Conservation (phyloP, 2,329 filamentous ascomycete genomes). For the Rhynchosporium agropyri region DNA sequence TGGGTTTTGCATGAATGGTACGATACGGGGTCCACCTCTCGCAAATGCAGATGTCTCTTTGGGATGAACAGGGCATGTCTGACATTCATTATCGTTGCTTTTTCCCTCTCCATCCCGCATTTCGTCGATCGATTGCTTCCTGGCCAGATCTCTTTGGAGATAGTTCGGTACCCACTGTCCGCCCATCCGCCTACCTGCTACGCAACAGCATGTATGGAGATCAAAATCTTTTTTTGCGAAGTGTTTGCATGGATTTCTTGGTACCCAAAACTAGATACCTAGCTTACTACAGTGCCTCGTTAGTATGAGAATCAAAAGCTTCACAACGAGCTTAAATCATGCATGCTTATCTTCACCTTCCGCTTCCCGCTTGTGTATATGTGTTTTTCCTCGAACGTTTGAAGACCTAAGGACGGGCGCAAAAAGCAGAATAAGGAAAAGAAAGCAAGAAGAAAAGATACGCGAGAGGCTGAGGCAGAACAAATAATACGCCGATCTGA, state of each 20-base stretch:
- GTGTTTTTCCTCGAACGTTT: too few relatives aligned
- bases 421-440: too few relatives aligned
- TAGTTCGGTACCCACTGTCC: neutral
- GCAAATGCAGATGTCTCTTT: slow-evolving; percentile 10
- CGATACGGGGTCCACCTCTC: slow-evolving; percentile 1
- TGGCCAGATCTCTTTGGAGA: neutral
- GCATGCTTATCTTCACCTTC: too few relatives aligned
- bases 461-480: neutral
- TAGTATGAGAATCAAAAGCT: slow-evolving; percentile 30
- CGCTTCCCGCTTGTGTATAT: too few relatives aligned
- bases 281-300: neutral
- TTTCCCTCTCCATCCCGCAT: slow-evolving; percentile 3
- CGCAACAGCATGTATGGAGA: neutral
- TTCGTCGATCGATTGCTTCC: neutral
- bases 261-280: slow-evolving; percentile 14
- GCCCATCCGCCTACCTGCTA: slow-evolving; percentile 2
- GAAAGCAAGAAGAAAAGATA: too few relatives aligned
- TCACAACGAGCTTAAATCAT: slow-evolving; percentile 20
- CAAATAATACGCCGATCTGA: neutral
- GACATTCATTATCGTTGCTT: slow-evolving; percentile 9
- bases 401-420: too few relatives aligned
- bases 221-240: neutral
- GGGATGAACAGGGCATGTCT: slow-evolving; percentile 5
- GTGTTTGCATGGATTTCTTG: slow-evolving; percentile 14
- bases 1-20: neutral